A percentile compares a stretch with the other conserved stretches of the same genome.
phyloP scores from a whole-genome alignment of 2,329 filamentous ascomycete species.

The Pseudopyricularia cyperi region DNA sequence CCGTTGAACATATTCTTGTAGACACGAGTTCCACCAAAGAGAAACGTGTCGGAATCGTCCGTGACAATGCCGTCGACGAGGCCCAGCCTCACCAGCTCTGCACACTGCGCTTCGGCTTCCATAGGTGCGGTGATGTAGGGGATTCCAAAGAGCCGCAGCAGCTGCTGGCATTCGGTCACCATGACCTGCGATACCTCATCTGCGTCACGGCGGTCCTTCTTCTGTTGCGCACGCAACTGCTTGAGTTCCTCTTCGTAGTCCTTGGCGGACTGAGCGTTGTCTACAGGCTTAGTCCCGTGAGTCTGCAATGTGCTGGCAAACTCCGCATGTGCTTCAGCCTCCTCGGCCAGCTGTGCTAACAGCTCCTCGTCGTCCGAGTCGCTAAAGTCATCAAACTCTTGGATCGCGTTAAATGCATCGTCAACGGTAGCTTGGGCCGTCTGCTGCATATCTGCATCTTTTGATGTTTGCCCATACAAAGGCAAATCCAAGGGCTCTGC shows the following conservation, averaged over 20 bases:
- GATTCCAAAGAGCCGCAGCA: conserved; percentile 80
- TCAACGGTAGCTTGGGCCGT: background rate
- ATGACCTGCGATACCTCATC: conserved; percentile 96
- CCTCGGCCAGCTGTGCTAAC: conserved; percentile 70
- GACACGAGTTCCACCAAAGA: conserved; percentile 89
- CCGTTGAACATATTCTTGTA: conserved; percentile 99
- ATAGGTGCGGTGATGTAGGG: conserved; percentile 96
- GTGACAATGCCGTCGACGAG: conserved; percentile 97
- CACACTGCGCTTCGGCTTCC: conserved; percentile 97
- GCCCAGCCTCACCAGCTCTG: conserved; percentile 72
- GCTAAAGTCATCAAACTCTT: conserved; percentile 63
- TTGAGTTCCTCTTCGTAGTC: conserved; percentile 80
- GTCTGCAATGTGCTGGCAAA: conserved; percentile 64
- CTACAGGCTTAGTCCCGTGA: conserved; percentile 19
- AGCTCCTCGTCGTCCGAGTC: conserved; percentile 90
- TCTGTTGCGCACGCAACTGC: conserved; percentile 82
- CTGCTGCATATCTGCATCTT: conserved; percentile 6
- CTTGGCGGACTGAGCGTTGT: conserved; percentile 57
- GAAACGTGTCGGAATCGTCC: conserved; percentile 90
- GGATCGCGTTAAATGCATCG: conserved; percentile 22
- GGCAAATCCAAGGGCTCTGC: conserved; percentile 2
- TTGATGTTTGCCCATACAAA: conserved; percentile 7
- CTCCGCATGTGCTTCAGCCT: conserved; percentile 86
- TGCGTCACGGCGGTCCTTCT: conserved; percentile 88
- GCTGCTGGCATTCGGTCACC: conserved; percentile 86